phyloP scores from a whole-genome alignment of 192 early-diverging fungal species.

The Coemansia sp. region DNA sequence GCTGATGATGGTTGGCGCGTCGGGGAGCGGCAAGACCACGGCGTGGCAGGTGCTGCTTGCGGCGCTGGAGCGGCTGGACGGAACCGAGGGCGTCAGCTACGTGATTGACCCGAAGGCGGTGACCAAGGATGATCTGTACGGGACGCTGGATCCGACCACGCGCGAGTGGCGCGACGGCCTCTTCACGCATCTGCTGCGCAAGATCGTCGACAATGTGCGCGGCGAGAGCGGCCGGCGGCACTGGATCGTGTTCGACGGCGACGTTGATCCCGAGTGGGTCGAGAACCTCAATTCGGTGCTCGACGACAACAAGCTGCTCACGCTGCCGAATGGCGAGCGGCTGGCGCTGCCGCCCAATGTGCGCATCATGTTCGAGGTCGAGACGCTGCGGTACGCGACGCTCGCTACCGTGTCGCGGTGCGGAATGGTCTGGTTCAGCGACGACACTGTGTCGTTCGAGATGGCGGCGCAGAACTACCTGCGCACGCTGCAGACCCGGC shows the following conservation, averaged over 20 bases:
- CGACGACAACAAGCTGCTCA: conserved; percentile 97
- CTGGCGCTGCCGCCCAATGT: conserved; percentile 93
- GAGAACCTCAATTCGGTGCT: conserved; percentile 95
- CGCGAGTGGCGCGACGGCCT: conserved; percentile 99
- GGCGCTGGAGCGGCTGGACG: conserved; percentile 86
- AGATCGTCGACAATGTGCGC: conserved; percentile 97
- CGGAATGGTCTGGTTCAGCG: conserved; percentile 99
- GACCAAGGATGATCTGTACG: conserved; percentile 95
- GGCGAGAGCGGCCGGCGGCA: conserved; percentile 92
- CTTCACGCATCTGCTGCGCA: conserved; percentile 95
- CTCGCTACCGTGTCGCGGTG: conserved; percentile 98
- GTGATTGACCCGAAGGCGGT: conserved; percentile 99
- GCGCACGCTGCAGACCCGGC: conserved; percentile 66
- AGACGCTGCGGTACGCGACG: conserved; percentile 97
- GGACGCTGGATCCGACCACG: conserved; percentile 93
- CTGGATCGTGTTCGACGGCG: conserved; percentile 99
- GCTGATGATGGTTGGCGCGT: conserved; percentile 99
- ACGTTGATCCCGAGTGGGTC: conserved; percentile 99
- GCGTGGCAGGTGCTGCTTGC: conserved; percentile 94
- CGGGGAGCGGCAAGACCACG: conserved; percentile 92
- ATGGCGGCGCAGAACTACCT: conserved; percentile 88
- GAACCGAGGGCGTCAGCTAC: conserved; percentile 86
- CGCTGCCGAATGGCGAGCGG: conserved; percentile 98
- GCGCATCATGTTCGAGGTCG: conserved; percentile 99
- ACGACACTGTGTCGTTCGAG: conserved; percentile 75